Evolutionary conservation across 1,139 yeast species (phyloP), one percentile per base, ranked within the genome.

Genomic region (Yamadazyma blattariae): DNA sequence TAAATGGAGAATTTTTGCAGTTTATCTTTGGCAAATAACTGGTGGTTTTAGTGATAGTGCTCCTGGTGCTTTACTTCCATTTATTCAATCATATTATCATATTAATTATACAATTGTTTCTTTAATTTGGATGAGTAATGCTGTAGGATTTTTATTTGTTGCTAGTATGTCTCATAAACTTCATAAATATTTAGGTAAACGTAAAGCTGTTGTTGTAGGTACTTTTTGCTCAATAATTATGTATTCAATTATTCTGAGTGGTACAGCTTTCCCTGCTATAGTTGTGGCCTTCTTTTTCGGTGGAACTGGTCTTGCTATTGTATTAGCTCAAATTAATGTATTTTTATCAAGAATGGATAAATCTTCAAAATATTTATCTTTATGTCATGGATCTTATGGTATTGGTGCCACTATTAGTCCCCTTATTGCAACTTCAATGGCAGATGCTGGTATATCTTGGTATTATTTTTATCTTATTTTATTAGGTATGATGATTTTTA

Each of bases 371-470:
- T 69, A 71, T 36, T 56, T 80, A 38, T 79, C 85, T 0, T 56
- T 63, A 23, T 64, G 69, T 43, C 87, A 81, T 54, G 85, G 82
- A 0, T 54, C 63, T 12, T 81, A 81, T 51, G 88, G 88, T 1
- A 40, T 74, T 1, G 88, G 87, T 3, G 87, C 85, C 2, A 73
- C 79, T 4, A 42, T 77, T 1, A 66, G 82, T 3, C 88, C 88
- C 1, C 53, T 80, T 18, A 55, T 77, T 9, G 80, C 78, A 7
- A 79, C 85, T 0, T 59, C 72, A 9, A 66, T 79, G 64, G 65
- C 72, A 8, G 61, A 67, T 27, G 44, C 53, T 1, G 81, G 79
- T 2, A 51, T 71, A 7, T 46, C 44, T 32, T 81, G 88, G 88
- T 64, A 76, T 51, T 66, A 52, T 37, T 74, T 68, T 52, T 81